phyloP scores from a whole-genome alignment of 2,329 filamentous ascomycete species.

The Aspergillus fumigatiaffinis region DNA sequence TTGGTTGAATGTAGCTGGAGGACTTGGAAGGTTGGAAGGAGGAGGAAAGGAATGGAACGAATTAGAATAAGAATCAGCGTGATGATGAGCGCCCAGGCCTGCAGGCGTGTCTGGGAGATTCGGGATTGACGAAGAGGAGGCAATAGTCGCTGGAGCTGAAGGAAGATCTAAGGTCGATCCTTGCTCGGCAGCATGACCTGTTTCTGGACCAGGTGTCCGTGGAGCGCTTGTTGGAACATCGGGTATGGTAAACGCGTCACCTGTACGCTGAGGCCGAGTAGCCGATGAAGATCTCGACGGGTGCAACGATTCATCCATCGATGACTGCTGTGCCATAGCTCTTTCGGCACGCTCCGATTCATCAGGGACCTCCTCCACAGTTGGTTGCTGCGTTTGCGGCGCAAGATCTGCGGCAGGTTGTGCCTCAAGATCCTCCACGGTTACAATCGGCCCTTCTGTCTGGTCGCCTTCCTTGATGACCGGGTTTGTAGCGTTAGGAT shows the following conservation, averaged over 20 bases:
- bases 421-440: conserved; percentile 63
- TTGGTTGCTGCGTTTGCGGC: conserved; percentile 47
- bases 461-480: conserved; percentile 54
- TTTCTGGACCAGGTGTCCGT: conserved; percentile 24
- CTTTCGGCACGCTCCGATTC: conserved; percentile 49
- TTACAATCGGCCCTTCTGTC: conserved; percentile 45
- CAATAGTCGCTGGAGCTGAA: conserved; percentile 35
- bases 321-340: conserved; percentile 45
- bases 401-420: conserved; percentile 45
- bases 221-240: conserved; percentile 22
- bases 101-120: conserved; percentile 32
- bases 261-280: conserved; percentile 27
- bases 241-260: conserved; percentile 19
- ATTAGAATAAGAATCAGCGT: conserved; percentile 23
- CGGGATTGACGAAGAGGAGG: conserved; percentile 23
- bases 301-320: conserved; percentile 49
- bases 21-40: conserved; percentile 28
- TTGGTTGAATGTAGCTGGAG: conserved; percentile 16
- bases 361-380: conserved; percentile 59
- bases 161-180: conserved; percentile 33
- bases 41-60: conserved; percentile 41
- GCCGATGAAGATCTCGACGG: conserved; percentile 43
- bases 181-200: conserved; percentile 35
- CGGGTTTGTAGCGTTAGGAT: conserved; percentile 90
- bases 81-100: conserved; percentile 12